Base-by-base conservation (phyloP, 2,329 filamentous ascomycete genomes). In the Phialocephala subalpina region DNA sequence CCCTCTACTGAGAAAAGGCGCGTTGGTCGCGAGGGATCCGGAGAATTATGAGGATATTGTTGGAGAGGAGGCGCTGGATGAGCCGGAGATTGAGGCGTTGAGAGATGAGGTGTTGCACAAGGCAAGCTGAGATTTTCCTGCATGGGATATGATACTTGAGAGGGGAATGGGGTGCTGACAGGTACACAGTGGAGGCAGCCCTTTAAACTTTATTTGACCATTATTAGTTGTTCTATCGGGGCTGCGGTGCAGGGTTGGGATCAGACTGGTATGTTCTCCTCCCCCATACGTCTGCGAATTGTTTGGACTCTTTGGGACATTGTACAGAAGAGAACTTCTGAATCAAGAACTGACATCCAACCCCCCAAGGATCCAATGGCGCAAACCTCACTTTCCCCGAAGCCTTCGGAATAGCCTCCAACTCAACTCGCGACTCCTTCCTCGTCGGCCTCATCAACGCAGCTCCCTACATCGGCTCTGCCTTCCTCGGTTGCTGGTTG, bases 1-100 rank as follows among this genome's bases (percentile, higher is more conserved):
- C 2, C 78, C 80, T 1, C 75, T 90, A 20, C 82, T 94, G 62
- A 82, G 85, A 63, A 90, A 90, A 72, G 92, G 91, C 40, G 92
- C 92, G 4, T 82, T 95, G 8, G 86, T 94, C 18, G 92, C 92
- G 2, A 91, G 93, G 76, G 87, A 90, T 71, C 91, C 91, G 0
- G 78, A 80, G 12, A 82, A 83, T 35, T 92, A 86, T 76, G 89
- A 92, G 64, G 80, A 84, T 49, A 83, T 93, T 56, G 78, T 77
- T 3, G 84, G 85, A 69, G 80, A 86, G 62, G 79, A 86, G 60
- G 85, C 86, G 11, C 83, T 94, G 1, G 79, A 82, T 61, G 82
- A 89, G 12, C 80, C 82, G 0, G 90, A 92, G 74, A 85, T 89
- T 66, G 79, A 83, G 18, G 82, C 81, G 12, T 82, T 96, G n/a